Evolutionary conservation across 176 grass and related monocot genomes (phyloP).

Genomic region (Eremochloa ophiuroides): DNA sequence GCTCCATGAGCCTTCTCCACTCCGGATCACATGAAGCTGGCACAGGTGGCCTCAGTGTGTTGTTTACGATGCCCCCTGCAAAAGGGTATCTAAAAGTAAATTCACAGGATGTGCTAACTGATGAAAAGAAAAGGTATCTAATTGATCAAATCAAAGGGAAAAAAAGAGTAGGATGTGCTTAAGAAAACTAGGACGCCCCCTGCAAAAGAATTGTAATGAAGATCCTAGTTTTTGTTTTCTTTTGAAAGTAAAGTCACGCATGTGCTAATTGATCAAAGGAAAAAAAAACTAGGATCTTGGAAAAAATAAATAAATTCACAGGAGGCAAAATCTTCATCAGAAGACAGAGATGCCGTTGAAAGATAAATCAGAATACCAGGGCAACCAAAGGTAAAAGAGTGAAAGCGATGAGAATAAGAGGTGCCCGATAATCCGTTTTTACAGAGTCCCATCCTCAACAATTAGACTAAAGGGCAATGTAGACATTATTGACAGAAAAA

Average conservation of each 20-base stretch:
- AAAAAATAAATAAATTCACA: not conserved
- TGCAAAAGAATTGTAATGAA: too few species aligned
- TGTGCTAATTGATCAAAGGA: too few species aligned
- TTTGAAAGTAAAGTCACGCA: too few species aligned
- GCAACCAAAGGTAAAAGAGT: not conserved
- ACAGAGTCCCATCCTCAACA: not conserved
- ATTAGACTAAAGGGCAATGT: not conserved
- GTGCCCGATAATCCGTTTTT: not conserved
- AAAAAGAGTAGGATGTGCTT: not conserved
- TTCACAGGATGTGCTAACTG: not conserved
- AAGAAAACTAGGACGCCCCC: too few species aligned
- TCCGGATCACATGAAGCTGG: constrained; percentile 61
- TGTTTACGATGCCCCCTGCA: constrained; percentile 83
- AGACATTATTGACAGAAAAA: not conserved
- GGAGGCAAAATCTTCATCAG: not conserved
- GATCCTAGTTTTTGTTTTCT: too few species aligned
- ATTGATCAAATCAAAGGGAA: too few species aligned
- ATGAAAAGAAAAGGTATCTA: too few species aligned
- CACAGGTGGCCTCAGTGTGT: constrained; percentile 66
- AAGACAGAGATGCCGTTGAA: not conserved
- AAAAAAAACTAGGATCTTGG: not conserved
- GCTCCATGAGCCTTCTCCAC: constrained; percentile 81
- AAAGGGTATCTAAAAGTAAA: not conserved
- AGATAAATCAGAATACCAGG: not conserved
- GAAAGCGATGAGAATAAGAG: not conserved